These are phyloP conservation scores for Artemisia annua DNA, from an alignment of 129 eudicot species.

Conservation along the genomic window DNA sequence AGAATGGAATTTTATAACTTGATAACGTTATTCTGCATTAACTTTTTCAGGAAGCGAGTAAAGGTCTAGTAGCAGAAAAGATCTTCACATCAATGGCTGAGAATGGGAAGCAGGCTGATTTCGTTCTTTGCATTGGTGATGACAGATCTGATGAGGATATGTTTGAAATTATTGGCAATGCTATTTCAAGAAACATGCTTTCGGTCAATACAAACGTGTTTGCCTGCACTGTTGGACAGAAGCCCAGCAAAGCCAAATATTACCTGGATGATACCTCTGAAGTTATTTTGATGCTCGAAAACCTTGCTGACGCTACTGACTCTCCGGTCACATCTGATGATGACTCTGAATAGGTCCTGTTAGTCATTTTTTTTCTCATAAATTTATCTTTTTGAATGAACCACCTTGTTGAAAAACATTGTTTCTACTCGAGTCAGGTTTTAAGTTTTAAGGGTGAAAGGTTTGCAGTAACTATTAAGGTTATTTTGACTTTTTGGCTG, in stretches of 20 bases:
- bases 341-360: slow-evolving; percentile 29
- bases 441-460: slow-evolving; percentile 21
- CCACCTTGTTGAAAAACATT: slow-evolving; percentile 27
- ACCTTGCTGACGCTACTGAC: slow-evolving; percentile 81
- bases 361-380: slow-evolving; percentile 10
- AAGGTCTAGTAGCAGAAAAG: slow-evolving; percentile 84
- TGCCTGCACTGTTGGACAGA: slow-evolving; percentile 94
- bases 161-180: slow-evolving; percentile 78
- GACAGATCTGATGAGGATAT: slow-evolving; percentile 96
- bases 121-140: slow-evolving; percentile 87
- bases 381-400: slow-evolving; percentile 10
- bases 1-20: background rate
- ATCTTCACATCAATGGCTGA: slow-evolving; percentile 65
- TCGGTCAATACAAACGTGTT: slow-evolving; percentile 69
- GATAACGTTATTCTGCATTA: background rate
- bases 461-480: no score
- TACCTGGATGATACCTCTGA: slow-evolving; percentile 82
- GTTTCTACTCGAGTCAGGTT: slow-evolving; percentile 20
- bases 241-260: slow-evolving; percentile 93
- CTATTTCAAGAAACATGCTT: slow-evolving; percentile 60
- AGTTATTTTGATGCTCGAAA: slow-evolving; percentile 66
- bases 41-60: slow-evolving; percentile 72
- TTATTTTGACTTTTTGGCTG: slow-evolving; percentile 23
- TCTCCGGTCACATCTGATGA: slow-evolving; percentile 57
- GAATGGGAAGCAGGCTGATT: slow-evolving; percentile 68